These are phyloP conservation scores for Haematococcus lacustris DNA, from an alignment of 139 green algal species.

Conservation along the genomic window DNA sequence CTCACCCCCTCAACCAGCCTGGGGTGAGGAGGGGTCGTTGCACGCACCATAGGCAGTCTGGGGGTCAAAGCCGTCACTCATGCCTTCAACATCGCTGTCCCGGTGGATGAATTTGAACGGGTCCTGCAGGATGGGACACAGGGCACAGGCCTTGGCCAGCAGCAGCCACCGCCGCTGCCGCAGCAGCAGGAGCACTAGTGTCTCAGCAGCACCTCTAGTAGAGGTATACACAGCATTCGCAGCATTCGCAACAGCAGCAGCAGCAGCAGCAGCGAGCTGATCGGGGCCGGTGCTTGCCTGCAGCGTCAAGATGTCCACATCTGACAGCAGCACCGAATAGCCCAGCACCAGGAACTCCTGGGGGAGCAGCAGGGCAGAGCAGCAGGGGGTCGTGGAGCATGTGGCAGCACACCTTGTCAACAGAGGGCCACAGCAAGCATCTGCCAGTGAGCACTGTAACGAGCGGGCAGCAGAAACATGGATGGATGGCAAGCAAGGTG, in stretches of 20 bases:
- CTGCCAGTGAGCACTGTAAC: too few species aligned
- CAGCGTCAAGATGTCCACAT: constrained; percentile 65
- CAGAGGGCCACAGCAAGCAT: too few species aligned
- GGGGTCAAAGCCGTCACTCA: constrained; percentile 64
- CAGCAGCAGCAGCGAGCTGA: not conserved
- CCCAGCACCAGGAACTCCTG: constrained; percentile 57
- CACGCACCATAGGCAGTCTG: constrained; percentile 61
- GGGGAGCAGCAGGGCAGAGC: not conserved
- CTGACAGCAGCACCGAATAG: constrained; percentile 55
- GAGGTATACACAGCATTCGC: not conserved
- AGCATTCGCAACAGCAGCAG: not conserved
- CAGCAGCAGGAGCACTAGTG: constrained; percentile 37
- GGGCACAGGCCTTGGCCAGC: not conserved
- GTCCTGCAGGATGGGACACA: constrained; percentile 33
- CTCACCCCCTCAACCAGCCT: not conserved
- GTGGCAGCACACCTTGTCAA: too few species aligned
- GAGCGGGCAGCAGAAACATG: too few species aligned
- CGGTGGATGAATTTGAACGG: constrained; percentile 64
- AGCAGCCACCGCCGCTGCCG: constrained; percentile 1
- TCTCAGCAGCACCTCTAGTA: constrained; percentile 34
- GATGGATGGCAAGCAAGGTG: too few species aligned
- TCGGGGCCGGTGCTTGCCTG: not conserved
- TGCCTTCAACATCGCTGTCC: constrained; percentile 67
- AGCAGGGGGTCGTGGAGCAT: too few species aligned
- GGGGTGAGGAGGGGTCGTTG: not conserved